A percentile compares a stretch with the other conserved stretches of the same genome.
Conservation (phyloP, 2,329 filamentous ascomycete genomes). For the Claviceps fusiformis region DNA sequence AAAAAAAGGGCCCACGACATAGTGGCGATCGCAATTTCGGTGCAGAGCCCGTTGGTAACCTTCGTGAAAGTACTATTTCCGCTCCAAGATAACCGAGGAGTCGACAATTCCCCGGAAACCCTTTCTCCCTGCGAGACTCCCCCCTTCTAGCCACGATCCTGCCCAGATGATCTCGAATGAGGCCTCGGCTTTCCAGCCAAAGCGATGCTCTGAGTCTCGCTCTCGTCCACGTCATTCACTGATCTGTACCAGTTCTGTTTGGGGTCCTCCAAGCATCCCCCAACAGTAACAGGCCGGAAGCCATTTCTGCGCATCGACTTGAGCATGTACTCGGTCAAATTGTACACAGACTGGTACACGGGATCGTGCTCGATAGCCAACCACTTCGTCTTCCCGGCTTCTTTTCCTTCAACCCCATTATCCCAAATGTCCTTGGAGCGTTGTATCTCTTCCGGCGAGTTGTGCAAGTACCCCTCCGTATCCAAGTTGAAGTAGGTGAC, state of each 20-base stretch:
- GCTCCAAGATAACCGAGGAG: too few species aligned
- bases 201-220: background rate
- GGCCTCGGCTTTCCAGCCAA: background rate
- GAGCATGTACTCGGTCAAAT: slow-evolving; percentile 30
- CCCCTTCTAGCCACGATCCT: background rate
- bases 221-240: background rate
- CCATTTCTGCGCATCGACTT: slow-evolving; percentile 25
- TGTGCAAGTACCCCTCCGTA: slow-evolving; percentile 45
- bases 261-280: slow-evolving; percentile 3
- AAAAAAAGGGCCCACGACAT: too few species aligned
- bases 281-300: slow-evolving; percentile 31
- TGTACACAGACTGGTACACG: slow-evolving; percentile 29
- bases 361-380: slow-evolving; percentile 42
- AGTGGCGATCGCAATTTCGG: too few species aligned
- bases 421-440: slow-evolving; percentile 28
- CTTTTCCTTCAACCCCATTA: slow-evolving; percentile 20
- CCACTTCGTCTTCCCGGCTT: slow-evolving; percentile 20
- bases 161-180: background rate
- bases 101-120: too few species aligned
- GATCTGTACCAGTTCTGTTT: slow-evolving; percentile 1
- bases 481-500: slow-evolving; percentile 47
- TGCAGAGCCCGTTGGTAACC: too few species aligned
- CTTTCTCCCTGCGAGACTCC: too few species aligned
- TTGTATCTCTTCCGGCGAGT: slow-evolving; percentile 32
- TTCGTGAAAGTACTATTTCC: too few species aligned